Evolutionary conservation across 345 rosid genomes (phyloP).

Genomic region (Lepidium didymum): DNA sequence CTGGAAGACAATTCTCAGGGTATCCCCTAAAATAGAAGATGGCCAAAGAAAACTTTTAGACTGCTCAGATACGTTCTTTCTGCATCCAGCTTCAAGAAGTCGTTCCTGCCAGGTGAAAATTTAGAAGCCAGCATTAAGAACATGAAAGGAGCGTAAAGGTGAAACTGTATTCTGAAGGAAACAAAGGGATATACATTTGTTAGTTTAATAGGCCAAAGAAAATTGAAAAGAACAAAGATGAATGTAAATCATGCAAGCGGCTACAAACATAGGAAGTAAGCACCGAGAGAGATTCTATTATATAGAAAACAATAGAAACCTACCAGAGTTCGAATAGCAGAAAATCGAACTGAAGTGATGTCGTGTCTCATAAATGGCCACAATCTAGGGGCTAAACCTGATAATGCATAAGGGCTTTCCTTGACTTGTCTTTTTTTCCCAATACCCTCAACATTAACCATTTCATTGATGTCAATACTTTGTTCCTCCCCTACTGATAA

Average conservation of each 20-base stretch:
- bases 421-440: conserved; percentile 48
- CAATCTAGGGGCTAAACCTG: conserved; percentile 87
- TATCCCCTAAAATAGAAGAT: conserved; percentile 83
- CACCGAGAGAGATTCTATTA: not conserved
- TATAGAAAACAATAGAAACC: conserved; percentile 11
- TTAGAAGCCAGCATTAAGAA: not conserved
- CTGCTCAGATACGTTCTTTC: conserved; percentile 62
- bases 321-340: conserved; percentile 96
- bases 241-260: conserved; percentile 7
- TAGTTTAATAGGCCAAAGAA: conserved; percentile 6
- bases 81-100: conserved; percentile 89
- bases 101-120: conserved; percentile 59
- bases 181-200: not conserved
- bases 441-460: conserved; percentile 35
- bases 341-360: conserved; percentile 82
- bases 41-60: conserved; percentile 80
- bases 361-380: conserved; percentile 99
- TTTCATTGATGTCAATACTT: conserved; percentile 67
- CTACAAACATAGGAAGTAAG: conserved; percentile 2
- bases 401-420: conserved; percentile 80
- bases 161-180: not conserved
- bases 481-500: conserved; percentile 45
- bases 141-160: conserved; percentile 1
- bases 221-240: not conserved
- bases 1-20: conserved; percentile 90